Percentiles rank a stretch among this genome's conserved stretches.
Conservation (phyloP, 2,329 filamentous ascomycete genomes). For the Cordyceps tenuipes region DNA sequence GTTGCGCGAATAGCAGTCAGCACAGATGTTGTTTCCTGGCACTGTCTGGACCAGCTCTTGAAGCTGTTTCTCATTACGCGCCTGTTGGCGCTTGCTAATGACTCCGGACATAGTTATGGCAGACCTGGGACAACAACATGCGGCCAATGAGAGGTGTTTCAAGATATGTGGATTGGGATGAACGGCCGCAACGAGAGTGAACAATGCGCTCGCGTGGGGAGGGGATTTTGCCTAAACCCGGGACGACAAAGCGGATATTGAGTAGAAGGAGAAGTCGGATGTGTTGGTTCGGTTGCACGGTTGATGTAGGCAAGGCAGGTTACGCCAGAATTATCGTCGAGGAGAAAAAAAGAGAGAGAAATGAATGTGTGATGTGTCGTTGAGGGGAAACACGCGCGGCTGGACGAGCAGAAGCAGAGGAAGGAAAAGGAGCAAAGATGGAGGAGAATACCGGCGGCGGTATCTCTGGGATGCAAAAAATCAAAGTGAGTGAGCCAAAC, state of each 20-base stretch:
- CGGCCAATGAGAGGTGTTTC: neutral
- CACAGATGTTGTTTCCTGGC: constrained; percentile 86
- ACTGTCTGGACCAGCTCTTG: constrained; percentile 80
- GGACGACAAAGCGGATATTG: neutral
- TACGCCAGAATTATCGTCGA: constrained; percentile 5
- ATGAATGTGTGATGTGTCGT: constrained; percentile 1
- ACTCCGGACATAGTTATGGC: constrained; percentile 53
- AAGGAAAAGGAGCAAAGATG: neutral
- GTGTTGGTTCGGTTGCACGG: neutral
- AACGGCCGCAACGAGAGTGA: neutral
- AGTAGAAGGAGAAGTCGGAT: neutral
- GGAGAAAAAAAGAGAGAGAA: neutral
- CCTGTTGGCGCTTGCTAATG: constrained; percentile 93
- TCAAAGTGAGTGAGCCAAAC: neutral
- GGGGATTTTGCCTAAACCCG: neutral
- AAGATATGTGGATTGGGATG: neutral
- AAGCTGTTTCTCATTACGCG: constrained; percentile 86
- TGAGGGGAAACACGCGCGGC: neutral
- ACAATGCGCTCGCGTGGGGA: neutral
- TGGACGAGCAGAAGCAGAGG: neutral
- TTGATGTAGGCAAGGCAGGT: neutral
- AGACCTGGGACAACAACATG: neutral
- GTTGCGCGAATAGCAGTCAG: constrained; percentile 85
- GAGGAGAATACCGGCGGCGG: neutral
- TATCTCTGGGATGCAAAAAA: neutral